phyloP scores from a whole-genome alignment of 2,329 filamentous ascomycete species.

The Leptosphaerulina australis region DNA sequence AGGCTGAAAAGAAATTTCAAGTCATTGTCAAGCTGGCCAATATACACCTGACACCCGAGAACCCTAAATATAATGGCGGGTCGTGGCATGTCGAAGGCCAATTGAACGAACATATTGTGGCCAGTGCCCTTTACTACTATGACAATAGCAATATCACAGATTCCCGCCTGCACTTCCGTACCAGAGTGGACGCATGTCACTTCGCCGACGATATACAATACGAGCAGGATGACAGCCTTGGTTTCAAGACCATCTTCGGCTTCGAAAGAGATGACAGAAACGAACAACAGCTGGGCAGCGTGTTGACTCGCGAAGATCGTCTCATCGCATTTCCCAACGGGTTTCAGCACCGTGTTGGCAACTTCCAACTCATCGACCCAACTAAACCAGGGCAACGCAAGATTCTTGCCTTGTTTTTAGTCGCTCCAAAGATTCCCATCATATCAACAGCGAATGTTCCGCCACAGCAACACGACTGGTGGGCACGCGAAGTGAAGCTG shows the following conservation, averaged over 20 bases:
- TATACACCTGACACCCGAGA: constrained; percentile 63
- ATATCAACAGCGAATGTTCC: constrained; percentile 59
- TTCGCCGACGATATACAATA: constrained; percentile 5
- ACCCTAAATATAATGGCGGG: constrained; percentile 60
- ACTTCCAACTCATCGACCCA: constrained; percentile 58
- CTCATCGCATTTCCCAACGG: constrained; percentile 62
- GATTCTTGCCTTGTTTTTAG: constrained; percentile 63
- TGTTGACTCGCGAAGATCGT: constrained; percentile 55
- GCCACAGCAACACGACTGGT: constrained; percentile 57
- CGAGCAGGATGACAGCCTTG: constrained; percentile 5
- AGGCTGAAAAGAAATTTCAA: constrained; percentile 51
- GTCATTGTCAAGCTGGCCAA: constrained; percentile 67
- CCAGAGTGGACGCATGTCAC: constrained; percentile 4
- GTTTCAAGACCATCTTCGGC: constrained; percentile 11
- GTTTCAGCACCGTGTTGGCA: constrained; percentile 26
- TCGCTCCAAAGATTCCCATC: constrained; percentile 60
- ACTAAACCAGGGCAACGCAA: constrained; percentile 61
- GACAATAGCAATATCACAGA: constrained; percentile 63
- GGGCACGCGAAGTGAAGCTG: constrained; percentile 4
- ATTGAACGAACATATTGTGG: constrained; percentile 67
- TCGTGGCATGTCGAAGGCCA: constrained; percentile 58
- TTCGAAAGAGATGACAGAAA: background rate
- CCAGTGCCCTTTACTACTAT: constrained; percentile 67
- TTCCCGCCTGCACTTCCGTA: constrained; percentile 26
- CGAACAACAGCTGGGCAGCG: constrained; percentile 54